Evolutionary conservation across 2,329 filamentous ascomycete species (phyloP).

Genomic region (Cyanodermella asteris): DNA sequence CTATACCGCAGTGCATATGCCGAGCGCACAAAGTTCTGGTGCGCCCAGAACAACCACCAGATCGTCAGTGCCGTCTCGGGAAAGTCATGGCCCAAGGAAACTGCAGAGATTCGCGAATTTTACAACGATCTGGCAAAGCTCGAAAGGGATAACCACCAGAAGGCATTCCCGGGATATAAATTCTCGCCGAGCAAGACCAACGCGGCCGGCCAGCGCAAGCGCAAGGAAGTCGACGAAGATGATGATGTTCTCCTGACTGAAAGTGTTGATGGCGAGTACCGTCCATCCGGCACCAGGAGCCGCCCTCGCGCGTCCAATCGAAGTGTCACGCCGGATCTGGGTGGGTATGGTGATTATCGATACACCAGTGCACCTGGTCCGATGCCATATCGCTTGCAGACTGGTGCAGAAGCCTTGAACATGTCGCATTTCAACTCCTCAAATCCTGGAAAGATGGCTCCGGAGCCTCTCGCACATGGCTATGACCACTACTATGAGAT

Average conservation of each 20-base stretch:
- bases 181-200: slow-evolving; percentile 63
- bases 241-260: slow-evolving; percentile 24
- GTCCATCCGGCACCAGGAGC: slow-evolving; percentile 2
- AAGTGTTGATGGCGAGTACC: slow-evolving; percentile 12
- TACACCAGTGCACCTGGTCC: too few species aligned
- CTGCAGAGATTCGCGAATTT: slow-evolving; percentile 45
- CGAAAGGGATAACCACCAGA: slow-evolving; percentile 66
- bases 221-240: slow-evolving; percentile 10
- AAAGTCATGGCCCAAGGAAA: slow-evolving; percentile 64
- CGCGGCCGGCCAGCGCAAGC: slow-evolving; percentile 26
- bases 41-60: slow-evolving; percentile 78
- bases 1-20: slow-evolving; percentile 86
- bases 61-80: slow-evolving; percentile 76
- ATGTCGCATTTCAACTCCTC: slow-evolving; percentile 28
- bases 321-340: too few species aligned
- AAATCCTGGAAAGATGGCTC: slow-evolving; percentile 27
- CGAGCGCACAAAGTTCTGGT: slow-evolving; percentile 62
- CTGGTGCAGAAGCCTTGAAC: too few species aligned
- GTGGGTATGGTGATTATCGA: too few species aligned
- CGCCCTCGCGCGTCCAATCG: too few species aligned
- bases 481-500: slow-evolving; percentile 28
- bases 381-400: too few species aligned
- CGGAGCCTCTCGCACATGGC: slow-evolving; percentile 22
- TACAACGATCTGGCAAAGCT: slow-evolving; percentile 61
- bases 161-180: slow-evolving; percentile 78